Conservation (phyloP, 768 basidiomycete species). For the Scleroderma bovista region DNA sequence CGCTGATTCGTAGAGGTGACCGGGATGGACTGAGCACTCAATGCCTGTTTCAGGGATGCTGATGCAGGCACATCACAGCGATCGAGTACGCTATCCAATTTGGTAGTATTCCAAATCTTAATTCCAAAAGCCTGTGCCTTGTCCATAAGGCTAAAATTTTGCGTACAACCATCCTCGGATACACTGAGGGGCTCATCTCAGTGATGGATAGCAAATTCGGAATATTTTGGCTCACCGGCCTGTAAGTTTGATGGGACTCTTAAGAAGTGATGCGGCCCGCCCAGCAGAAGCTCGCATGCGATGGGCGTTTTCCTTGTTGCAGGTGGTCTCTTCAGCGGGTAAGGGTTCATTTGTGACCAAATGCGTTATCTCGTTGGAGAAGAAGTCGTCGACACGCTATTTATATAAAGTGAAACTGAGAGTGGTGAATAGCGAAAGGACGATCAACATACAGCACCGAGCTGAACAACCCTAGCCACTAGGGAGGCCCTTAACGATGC, state of each 20-base stretch:
- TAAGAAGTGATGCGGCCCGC: slow-evolving; percentile 31
- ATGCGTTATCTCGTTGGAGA: slow-evolving; percentile 83
- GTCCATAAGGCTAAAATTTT: slow-evolving; percentile 46
- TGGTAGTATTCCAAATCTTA: slow-evolving; percentile 81
- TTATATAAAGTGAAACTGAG: slow-evolving; percentile 1
- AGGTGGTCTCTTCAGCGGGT: slow-evolving; percentile 29
- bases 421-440: not conserved
- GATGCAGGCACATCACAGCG: slow-evolving; percentile 48
- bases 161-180: slow-evolving; percentile 26
- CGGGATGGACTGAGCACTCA: slow-evolving; percentile 25
- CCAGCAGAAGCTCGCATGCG: slow-evolving; percentile 24
- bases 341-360: slow-evolving; percentile 63
- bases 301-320: slow-evolving; percentile 66
- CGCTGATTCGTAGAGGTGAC: slow-evolving; percentile 34
- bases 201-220: not conserved
- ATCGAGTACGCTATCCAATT: slow-evolving; percentile 66
- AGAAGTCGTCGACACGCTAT: slow-evolving; percentile 84
- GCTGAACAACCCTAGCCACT: slow-evolving; percentile 50
- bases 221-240: slow-evolving; percentile 43
- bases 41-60: slow-evolving; percentile 20
- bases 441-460: slow-evolving; percentile 70
- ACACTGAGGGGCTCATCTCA: slow-evolving; percentile 12
- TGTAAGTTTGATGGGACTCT: slow-evolving; percentile 63
- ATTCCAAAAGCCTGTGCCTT: slow-evolving; percentile 68
- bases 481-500: slow-evolving; percentile 37